Base-by-base conservation (phyloP, 2,329 filamentous ascomycete species). In the Xylariaceae sp. region DNA sequence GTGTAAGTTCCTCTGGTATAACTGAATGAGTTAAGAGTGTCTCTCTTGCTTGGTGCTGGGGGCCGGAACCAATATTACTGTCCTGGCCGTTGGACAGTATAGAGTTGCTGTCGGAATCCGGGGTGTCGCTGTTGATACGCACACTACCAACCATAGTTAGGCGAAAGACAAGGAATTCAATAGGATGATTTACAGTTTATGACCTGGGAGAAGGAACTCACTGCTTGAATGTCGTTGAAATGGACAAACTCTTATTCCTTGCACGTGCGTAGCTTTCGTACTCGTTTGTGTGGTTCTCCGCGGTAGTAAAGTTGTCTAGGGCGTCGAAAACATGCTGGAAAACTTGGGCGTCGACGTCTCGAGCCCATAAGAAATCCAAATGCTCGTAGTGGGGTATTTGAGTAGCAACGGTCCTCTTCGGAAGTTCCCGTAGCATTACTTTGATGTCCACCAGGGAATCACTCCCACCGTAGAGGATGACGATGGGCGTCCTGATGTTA, bases 401-500 rank as follows among this genome's bases (percentile, higher is more conserved):
- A 36, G 85, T 94, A 1, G 90, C 90, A 2, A 92, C 80, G 0
- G 94, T 97, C 68, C 89, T 88, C 19, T 79, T 77, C 0, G 94
- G 94, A 12, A 99, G 77, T 70, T 96, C 91, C 67, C 85, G 86
- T 51, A 96, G 76, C 92, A 97, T 97, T 55, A 92, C 82, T 32
- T 88, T 82, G 70, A 99, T 96, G 67, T 97, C 92, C 2, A 99
- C 90, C 26, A 99, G 75, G 48, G 91, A 96, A 72, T 99, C 94
- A 59, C 85, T 92, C 29, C 92, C 94, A 16, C 94, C 94, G 64
- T 97, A 97, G 6, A 99, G 83, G 1, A 99, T 79, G 5, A 96
- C 90, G 51, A 97, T 88, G 0, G 94, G 94, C 0, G 94, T 96
- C 67, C 89, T 92, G 76, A 99, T 99, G 68, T 99, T 99, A 60